These are phyloP conservation scores for Ustilago xerochloae DNA, from an alignment of 1,284 basidiomycete species.

Conservation along the genomic window DNA sequence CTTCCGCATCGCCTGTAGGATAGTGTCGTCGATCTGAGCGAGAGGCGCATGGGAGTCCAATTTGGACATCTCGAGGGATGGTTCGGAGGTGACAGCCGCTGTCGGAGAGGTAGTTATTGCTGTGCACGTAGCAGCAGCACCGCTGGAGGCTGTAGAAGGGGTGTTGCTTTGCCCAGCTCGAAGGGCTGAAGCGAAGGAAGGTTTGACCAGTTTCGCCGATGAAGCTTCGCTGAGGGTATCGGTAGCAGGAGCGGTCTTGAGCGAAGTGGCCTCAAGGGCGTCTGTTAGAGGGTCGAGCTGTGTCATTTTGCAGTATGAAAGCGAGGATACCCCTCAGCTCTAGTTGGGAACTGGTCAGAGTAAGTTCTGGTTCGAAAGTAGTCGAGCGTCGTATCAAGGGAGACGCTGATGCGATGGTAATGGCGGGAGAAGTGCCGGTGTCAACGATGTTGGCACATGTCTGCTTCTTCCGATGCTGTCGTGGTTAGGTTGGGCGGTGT, in stretches of 20 bases:
- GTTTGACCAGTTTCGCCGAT: constrained; percentile 1
- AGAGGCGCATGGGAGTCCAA: neutral
- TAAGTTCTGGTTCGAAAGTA: too few species aligned
- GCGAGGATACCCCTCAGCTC: neutral
- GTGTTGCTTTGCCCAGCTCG: constrained; percentile 8
- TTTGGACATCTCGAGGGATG: neutral
- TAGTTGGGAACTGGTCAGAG: neutral
- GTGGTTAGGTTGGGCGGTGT: neutral
- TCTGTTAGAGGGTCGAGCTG: constrained; percentile 22
- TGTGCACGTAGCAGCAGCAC: neutral
- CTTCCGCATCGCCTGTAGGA: constrained; percentile 52
- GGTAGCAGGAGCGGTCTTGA: neutral
- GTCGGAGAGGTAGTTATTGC: neutral
- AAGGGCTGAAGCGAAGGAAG: constrained; percentile 28
- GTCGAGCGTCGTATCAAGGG: too few species aligned
- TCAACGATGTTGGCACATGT: constrained; percentile 9
- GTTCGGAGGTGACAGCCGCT: neutral
- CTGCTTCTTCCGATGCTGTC: constrained; percentile 4
- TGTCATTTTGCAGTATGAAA: constrained; percentile 12
- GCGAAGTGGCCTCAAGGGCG: constrained; percentile 14
- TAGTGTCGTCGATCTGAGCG: constrained; percentile 37
- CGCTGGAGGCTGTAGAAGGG: neutral
- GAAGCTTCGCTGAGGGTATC: neutral
- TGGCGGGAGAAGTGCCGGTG: neutral
- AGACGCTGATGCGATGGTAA: too few species aligned